Evolutionary conservation across 371 early-diverging fungal genomes (phyloP), one percentile per base, ranked within the genome.

Genomic region (Batkoa obscura): DNA sequence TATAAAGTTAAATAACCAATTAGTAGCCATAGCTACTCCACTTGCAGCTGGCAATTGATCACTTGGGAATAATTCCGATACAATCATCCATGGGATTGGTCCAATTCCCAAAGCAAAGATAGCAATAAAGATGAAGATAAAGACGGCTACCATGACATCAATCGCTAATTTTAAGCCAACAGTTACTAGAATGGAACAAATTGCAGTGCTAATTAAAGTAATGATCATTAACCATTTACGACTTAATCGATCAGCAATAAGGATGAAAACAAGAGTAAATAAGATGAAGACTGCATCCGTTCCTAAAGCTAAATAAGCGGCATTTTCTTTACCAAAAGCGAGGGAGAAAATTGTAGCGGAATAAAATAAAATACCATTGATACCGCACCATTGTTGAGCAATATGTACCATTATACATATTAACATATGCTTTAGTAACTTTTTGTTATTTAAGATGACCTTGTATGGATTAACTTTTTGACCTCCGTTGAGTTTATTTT

Each of bases 51-150:
- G 74, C 8, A 83, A 68, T 0, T 77, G 79, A 49, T 81, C 75
- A 15, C 75, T 76, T 1, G 83, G 82, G 61, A 78, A 76, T 41
- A 80, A 68, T 59, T 84, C 84, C 9, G 78, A 70, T 3, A 73
- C 74, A 35, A 79, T 63, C 42, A 83, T 64, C 71, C 76, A 80
- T 4, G 90, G 86, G 58, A 90, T 79, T 12, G 81, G 78, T 36
- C 90, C 88, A 1, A 90, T 64, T 23, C 89, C 96, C 17, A 91
- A 62, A 37, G 85, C 85, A 65, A 83, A 95, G 41, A 74, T 73
- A 33, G 79, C 77, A 13, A 86, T 79, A 68, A 86, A 90, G 43
- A 84, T 59, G 67, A 83, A 76, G 60, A 86, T 69, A 60, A 78
- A 72, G 6, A 78, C 72, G 33, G 77, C 79, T 12, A 84, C 80